phyloP scores from a whole-genome alignment of 2,329 filamentous ascomycete species.

The Fusarium tricinctum region DNA sequence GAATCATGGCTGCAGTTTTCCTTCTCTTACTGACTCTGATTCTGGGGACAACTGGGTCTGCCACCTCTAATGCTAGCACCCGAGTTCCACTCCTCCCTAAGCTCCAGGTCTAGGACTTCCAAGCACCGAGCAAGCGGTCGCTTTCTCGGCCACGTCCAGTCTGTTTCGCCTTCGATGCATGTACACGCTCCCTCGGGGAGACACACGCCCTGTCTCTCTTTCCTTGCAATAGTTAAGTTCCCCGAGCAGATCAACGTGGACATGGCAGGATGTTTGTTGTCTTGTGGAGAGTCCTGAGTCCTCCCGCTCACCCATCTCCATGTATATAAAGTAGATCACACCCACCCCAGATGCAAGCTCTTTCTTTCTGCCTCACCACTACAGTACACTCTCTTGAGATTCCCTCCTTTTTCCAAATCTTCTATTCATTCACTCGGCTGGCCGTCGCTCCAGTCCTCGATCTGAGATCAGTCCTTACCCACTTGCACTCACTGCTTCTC shows the following conservation, averaged over 20 bases:
- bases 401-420: conserved; percentile 39
- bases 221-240: conserved; percentile 27
- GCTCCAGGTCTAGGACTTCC: neutral
- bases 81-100: conserved; percentile 28
- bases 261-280: conserved; percentile 13
- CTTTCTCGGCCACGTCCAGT: conserved; percentile 33
- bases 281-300: conserved; percentile 20
- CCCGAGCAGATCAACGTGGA: conserved; percentile 29
- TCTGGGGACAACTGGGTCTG: neutral
- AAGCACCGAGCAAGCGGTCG: conserved; percentile 26
- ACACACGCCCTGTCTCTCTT: conserved; percentile 11
- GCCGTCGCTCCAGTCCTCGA: conserved; percentile 47
- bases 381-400: conserved; percentile 42
- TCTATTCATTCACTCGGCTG: conserved; percentile 47
- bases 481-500: conserved; percentile 45
- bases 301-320: conserved; percentile 18
- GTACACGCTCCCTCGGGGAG: conserved; percentile 28
- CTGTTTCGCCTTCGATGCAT: conserved; percentile 42
- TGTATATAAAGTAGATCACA: conserved; percentile 43
- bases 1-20: conserved; percentile 43
- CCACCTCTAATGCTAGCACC: conserved; percentile 10
- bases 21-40: conserved; percentile 29
- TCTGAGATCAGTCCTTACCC: conserved; percentile 51
- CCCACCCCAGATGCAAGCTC: conserved; percentile 32
- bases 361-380: conserved; percentile 24